Percentiles rank a stretch among this genome's conserved stretches.
Evolutionary conservation across 2,329 filamentous ascomycete genomes (phyloP).

Genomic region (Hortaea werneckii): DNA sequence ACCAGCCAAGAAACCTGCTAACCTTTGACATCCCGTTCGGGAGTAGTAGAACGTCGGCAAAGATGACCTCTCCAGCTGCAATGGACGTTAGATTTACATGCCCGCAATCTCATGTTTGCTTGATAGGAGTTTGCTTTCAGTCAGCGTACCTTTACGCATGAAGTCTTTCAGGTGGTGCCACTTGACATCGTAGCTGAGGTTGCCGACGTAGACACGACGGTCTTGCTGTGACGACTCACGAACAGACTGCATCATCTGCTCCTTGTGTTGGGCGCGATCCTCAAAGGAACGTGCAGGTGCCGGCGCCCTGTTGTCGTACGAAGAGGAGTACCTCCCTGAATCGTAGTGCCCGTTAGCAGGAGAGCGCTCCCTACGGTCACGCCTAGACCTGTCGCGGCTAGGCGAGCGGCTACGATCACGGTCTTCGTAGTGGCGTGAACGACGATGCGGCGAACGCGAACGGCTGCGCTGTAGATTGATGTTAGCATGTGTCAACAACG

Average conservation of each 20-base stretch:
- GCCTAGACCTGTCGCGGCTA: slow-evolving; percentile 24
- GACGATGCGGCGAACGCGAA: slow-evolving; percentile 46
- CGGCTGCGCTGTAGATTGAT: slow-evolving; percentile 15
- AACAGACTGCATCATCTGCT: slow-evolving; percentile 92
- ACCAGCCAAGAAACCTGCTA: slow-evolving; percentile 88
- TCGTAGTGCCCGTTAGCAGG: slow-evolving; percentile 62
- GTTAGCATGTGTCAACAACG: neutral
- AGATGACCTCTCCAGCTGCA: slow-evolving; percentile 95
- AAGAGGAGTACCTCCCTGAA: slow-evolving; percentile 33
- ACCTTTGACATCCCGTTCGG: slow-evolving; percentile 99
- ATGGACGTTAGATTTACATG: slow-evolving; percentile 6
- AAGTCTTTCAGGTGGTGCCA: slow-evolving; percentile 99
- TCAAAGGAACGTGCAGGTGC: slow-evolving; percentile 57
- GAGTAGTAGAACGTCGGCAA: slow-evolving; percentile 98
- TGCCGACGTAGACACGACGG: slow-evolving; percentile 98
- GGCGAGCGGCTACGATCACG: slow-evolving; percentile 14
- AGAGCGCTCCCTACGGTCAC: slow-evolving; percentile 46
- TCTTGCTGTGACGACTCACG: slow-evolving; percentile 95
- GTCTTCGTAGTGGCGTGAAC: slow-evolving; percentile 46
- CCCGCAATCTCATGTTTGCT: neutral
- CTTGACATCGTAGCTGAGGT: slow-evolving; percentile 98
- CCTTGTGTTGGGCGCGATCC: slow-evolving; percentile 71
- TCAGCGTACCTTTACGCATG: slow-evolving; percentile 87
- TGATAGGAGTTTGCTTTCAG: neutral
- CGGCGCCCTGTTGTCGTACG: slow-evolving; percentile 37